Evolutionary conservation across 2,329 filamentous ascomycete species (phyloP), one percentile per base, ranked within the genome.

Genomic region (Drechslerella coelobrocha): DNA sequence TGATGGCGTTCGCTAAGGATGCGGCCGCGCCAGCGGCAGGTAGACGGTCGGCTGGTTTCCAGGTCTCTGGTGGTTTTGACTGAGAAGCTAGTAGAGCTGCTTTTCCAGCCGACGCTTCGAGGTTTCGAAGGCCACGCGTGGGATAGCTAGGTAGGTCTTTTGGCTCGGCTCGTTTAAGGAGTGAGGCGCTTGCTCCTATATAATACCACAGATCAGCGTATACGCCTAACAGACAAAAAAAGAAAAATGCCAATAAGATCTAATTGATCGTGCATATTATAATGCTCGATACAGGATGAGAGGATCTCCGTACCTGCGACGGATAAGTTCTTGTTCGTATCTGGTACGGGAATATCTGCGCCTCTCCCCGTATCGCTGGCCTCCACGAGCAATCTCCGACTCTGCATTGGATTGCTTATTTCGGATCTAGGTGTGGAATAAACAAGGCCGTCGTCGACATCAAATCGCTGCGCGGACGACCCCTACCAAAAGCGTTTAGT

Each of bases 341-440:
- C 50, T 23, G 41, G 14, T 45, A 26, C 19, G 19, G 48, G 41
- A n/a, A 19, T 29, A 27, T 43, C 37, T 31, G 37, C 24, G 9
- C 50, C 56, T 50, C 60, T 60, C 17, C 2, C 57, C 24, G 34
- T 14, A 19, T 48, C 47, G 47, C 29, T 62, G 10, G 45, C 26
- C 6, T 54, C 48, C 23, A 53, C 66, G 53, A 71, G 53, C 12
- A 71, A 26, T 27, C 21, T 47, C 31, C 57, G 59, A 34, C 63
- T 59, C 26, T 52, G 45, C 59, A 71, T 63, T 19, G 66, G 66
- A 43, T 71, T 71, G 41, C 63, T 71, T 31, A 63, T 14, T 21
- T 71, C 66, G 37, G 66, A 71, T 55, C 66, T 56, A 14, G 66
- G 66, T 5, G 66, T 71, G 27, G 66, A 71, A 34, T 48, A 63